These are phyloP conservation scores for Trametes maxima DNA, from an alignment of 768 basidiomycete genomes.

Conservation along the genomic window DNA sequence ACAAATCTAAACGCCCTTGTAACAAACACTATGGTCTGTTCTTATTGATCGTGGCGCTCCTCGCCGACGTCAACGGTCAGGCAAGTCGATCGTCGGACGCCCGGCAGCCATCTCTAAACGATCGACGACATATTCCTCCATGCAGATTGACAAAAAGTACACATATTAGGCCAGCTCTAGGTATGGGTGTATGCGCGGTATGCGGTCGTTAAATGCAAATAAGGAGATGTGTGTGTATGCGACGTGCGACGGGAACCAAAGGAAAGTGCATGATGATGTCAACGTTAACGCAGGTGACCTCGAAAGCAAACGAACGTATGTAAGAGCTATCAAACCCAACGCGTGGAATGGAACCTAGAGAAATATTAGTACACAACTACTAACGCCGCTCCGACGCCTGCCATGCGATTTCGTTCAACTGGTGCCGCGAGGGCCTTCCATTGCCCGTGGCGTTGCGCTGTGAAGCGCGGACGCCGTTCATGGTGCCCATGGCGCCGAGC, in stretches of 20 bases:
- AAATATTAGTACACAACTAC: constrained; percentile 9
- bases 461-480: constrained; percentile 20
- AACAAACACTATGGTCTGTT: not conserved
- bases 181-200: constrained; percentile 20
- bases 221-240: constrained; percentile 11
- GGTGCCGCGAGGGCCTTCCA: constrained; percentile 49
- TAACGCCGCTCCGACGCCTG: constrained; percentile 33
- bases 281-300: constrained; percentile 6
- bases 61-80: not conserved
- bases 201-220: constrained; percentile 12
- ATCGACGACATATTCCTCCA: not conserved
- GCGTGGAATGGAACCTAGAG: not conserved
- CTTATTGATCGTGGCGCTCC: not conserved
- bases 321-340: constrained; percentile 8
- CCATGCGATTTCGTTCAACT: constrained; percentile 68
- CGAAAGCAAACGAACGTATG: constrained; percentile 22
- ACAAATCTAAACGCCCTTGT: not conserved
- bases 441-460: constrained; percentile 39
- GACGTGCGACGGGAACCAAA: constrained; percentile 6
- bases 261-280: constrained; percentile 17
- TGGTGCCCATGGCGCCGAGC: constrained; percentile 21
- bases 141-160: constrained; percentile 11
- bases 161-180: constrained; percentile 23
- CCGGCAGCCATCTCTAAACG: not conserved
- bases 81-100: not conserved